phyloP scores from a whole-genome alignment of 768 basidiomycete genomes.

The Suillus cothurnatus region DNA sequence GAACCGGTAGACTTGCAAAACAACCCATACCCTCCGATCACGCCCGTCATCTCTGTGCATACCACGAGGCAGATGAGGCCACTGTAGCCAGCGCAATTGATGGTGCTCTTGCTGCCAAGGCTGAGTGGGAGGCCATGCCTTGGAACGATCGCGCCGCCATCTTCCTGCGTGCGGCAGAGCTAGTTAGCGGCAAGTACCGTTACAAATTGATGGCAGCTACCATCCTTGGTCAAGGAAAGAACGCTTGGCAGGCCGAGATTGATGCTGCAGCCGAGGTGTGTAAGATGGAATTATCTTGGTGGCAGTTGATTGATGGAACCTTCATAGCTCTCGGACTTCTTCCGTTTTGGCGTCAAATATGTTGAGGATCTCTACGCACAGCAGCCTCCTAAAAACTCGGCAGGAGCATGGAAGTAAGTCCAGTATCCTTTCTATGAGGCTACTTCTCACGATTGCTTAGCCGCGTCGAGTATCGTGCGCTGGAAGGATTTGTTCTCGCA shows the following conservation, averaged over 20 bases:
- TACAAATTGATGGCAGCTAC: constrained; percentile 96
- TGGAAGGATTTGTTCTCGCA: constrained; percentile 98
- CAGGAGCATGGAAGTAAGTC: constrained; percentile 93
- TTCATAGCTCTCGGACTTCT: constrained; percentile 80
- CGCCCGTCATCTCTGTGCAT: constrained; percentile 75
- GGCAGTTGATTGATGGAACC: constrained; percentile 13
- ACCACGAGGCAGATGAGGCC: constrained; percentile 85
- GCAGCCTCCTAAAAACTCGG: constrained; percentile 85
- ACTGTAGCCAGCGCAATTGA: constrained; percentile 81
- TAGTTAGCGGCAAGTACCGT: constrained; percentile 93
- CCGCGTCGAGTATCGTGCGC: constrained; percentile 92
- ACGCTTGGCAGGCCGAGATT: constrained; percentile 99
- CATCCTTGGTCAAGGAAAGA: constrained; percentile 98
- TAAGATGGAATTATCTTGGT: constrained; percentile 5
- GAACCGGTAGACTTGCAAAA: constrained; percentile 74
- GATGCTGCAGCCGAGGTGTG: constrained; percentile 96
- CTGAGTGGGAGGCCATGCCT: constrained; percentile 90
- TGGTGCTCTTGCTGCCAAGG: constrained; percentile 84
- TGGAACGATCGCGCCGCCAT: constrained; percentile 98
- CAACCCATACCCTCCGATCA: constrained; percentile 90
- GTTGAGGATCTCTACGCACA: constrained; percentile 93
- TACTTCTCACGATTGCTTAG: constrained; percentile 41
- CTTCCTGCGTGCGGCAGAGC: constrained; percentile 97
- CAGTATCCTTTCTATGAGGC: neutral
- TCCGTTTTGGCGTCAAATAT: constrained; percentile 95